phyloP scores from a whole-genome alignment of 169 alveolate genomes.

The Cryptosporidium parvum region DNA sequence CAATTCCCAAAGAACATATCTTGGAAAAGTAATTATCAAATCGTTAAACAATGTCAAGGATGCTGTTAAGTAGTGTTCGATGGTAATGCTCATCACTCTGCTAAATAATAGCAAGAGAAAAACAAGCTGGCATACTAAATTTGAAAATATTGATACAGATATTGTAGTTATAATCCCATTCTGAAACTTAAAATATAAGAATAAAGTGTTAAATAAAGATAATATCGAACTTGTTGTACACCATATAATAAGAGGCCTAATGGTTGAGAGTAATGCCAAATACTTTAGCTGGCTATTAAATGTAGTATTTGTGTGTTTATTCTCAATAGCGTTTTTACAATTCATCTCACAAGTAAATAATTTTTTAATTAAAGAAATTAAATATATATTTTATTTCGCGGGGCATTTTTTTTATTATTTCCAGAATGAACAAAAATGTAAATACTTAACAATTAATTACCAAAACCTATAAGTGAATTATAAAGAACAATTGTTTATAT shows the following conservation, averaged over 20 bases:
- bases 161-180: not conserved
- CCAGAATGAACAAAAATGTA: not conserved
- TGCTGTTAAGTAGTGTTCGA: conserved; percentile 57
- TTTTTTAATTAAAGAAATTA: not conserved
- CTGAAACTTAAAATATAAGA: not conserved
- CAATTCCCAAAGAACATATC: conserved; percentile 70
- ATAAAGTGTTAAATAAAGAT: not conserved
- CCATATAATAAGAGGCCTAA: conserved; percentile 47
- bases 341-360: not conserved
- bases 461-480: too few species aligned
- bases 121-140: not conserved
- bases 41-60: conserved; percentile 57
- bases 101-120: conserved; percentile 39
- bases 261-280: conserved; percentile 32
- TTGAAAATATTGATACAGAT: not conserved
- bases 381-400: not conserved
- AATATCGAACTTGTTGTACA: conserved; percentile 23
- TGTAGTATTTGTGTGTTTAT: conserved; percentile 11
- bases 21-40: conserved; percentile 38
- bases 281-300: not conserved
- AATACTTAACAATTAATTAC: not conserved
- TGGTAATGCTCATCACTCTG: conserved; percentile 44
- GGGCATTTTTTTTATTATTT: not conserved
- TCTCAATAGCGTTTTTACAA: not conserved
- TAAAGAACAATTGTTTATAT: too few species aligned